Base-by-base conservation (phyloP, 2,329 filamentous ascomycete species). In the Emericellopsis atlantica region DNA sequence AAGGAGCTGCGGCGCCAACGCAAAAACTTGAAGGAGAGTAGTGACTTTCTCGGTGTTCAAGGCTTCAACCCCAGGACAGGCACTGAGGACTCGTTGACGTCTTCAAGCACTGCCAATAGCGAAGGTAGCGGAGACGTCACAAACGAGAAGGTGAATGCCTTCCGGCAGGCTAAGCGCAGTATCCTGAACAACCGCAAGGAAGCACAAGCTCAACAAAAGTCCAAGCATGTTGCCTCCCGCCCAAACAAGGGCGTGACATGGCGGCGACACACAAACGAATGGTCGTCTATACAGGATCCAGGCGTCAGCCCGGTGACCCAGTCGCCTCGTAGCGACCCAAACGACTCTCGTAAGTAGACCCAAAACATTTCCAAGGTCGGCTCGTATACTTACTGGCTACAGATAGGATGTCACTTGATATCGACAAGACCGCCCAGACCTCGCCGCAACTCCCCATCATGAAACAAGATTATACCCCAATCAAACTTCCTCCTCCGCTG, bases 41-140 rank as follows among this genome's bases (percentile, higher is more conserved):
- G 72, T 5, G 74, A 79, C 51, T 79, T 67, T 49, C 62, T 79
- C 0, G 74, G 73, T 2, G 69, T 77, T 2, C 72, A 75, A 43
- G 74, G 74, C 4, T 60, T 72, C 40, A 77, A 79, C 48, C 74
- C 74, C 0, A 57, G 64, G 34, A 77, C 75, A 1, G 72, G 75
- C 5, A 59, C 67, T 45, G 64, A 68, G 38, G 67, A 76, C 43
- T 54, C 69, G 12, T 56, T 74, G 32, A 72, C 69, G 4, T 67
- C 69, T 7, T 68, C 68, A 3, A 60, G 62, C 12, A 72, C 66
- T 44, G 68, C 66, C 1, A 59, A 60, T 23, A 64, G 62, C 43
- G 56, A 53, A 5, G 37, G 51, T 36, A 51, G 57, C 48, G 37
- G 51, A 14, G 53, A 58, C 21, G 54, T 53, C 6, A 55, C 56